phyloP scores from a whole-genome alignment of 202 grass and related monocot species.

The Carex arenaria region DNA sequence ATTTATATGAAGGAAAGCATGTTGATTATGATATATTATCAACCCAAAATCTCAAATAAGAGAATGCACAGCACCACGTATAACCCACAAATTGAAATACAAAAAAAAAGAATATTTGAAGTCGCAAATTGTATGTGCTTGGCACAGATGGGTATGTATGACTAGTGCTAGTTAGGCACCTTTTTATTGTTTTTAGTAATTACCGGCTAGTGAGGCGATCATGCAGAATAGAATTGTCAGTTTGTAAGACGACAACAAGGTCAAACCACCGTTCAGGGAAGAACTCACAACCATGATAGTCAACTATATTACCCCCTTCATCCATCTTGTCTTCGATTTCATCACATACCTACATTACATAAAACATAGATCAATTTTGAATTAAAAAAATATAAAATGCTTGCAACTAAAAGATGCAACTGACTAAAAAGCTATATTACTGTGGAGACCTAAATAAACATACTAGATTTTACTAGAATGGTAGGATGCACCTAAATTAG shows the following conservation, averaged over 20 bases:
- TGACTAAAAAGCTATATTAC: background rate
- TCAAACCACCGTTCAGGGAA: conserved; percentile 98
- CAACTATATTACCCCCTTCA: conserved; percentile 79
- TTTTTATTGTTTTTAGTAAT: background rate
- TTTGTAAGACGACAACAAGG: conserved; percentile 85
- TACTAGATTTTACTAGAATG: background rate
- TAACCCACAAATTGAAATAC: background rate
- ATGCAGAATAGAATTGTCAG: conserved; percentile 86
- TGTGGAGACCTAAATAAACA: background rate
- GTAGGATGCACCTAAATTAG: background rate
- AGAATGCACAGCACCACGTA: background rate
- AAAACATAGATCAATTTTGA: background rate
- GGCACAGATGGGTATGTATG: background rate
- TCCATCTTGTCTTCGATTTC: conserved; percentile 89
- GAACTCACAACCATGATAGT: conserved; percentile 96
- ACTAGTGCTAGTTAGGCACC: background rate
- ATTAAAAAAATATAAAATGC: background rate
- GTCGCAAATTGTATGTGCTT: background rate
- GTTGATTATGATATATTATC: background rate
- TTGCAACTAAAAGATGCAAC: background rate
- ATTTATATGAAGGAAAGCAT: background rate
- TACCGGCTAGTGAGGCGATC: conserved; percentile 86
- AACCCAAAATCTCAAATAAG: background rate
- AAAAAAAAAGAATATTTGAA: background rate
- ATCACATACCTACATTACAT: conserved; percentile 57